A percentile compares a stretch with the other conserved stretches of the same genome.
phyloP scores from a whole-genome alignment of 2,329 filamentous ascomycete genomes.

The Gnomoniopsis smithogilvyi region DNA sequence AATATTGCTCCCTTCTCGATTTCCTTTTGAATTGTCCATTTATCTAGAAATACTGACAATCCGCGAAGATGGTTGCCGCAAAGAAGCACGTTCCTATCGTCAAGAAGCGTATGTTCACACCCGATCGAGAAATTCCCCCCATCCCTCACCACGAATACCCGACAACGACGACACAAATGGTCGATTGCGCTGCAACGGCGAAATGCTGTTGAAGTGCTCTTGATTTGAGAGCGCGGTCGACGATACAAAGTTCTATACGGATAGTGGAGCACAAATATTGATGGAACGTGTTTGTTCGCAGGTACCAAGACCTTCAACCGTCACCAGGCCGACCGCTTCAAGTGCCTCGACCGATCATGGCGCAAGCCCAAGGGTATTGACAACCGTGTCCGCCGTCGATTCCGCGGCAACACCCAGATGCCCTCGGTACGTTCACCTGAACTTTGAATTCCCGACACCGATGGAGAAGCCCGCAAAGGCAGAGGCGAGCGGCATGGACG shows the following conservation, averaged over 20 bases:
- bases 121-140: slow-evolving; percentile 18
- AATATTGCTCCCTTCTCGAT: not conserved
- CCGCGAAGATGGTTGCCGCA: slow-evolving; percentile 86
- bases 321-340: slow-evolving; percentile 98
- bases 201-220: not conserved
- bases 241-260: slow-evolving; percentile 5
- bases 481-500: not conserved
- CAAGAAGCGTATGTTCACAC: slow-evolving; percentile 90
- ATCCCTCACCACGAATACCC: slow-evolving; percentile 12
- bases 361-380: slow-evolving; percentile 99
- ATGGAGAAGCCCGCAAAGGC: not conserved
- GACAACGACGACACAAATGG: slow-evolving; percentile 2
- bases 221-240: slow-evolving; percentile 8
- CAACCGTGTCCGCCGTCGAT: slow-evolving; percentile 94
- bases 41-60: slow-evolving; percentile 8
- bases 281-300: slow-evolving; percentile 43
- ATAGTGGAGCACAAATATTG: slow-evolving; percentile 30
- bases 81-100: slow-evolving; percentile 99
- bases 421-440: slow-evolving; percentile 75
- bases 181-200: not conserved
- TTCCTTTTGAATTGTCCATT: not conserved
- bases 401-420: slow-evolving; percentile 94
- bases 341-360: slow-evolving; percentile 86
- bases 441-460: not conserved
- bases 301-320: slow-evolving; percentile 93